Percentiles rank a stretch among this genome's conserved stretches.
Evolutionary conservation across 2,329 filamentous ascomycete genomes (phyloP).

Genomic region (Talaromyces islandicus): DNA sequence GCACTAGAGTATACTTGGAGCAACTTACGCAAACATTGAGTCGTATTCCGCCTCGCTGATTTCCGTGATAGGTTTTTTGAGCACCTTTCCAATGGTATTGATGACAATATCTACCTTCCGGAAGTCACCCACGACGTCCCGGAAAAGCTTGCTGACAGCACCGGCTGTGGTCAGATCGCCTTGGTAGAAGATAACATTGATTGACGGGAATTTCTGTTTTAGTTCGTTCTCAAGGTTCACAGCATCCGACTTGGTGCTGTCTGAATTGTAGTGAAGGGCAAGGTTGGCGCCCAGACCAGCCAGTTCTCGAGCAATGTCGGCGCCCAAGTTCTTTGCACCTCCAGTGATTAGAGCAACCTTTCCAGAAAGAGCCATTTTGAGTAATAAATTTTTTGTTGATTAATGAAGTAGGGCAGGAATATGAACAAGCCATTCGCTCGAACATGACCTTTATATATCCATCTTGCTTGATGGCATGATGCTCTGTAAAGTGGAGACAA

Average conservation of each 20-base stretch:
- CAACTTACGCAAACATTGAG: constrained; percentile 40
- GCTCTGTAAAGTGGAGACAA: too few relatives aligned
- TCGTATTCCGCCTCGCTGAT: constrained; percentile 44
- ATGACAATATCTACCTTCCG: constrained; percentile 45
- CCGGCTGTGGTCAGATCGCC: constrained; percentile 39
- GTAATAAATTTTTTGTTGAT: too few relatives aligned
- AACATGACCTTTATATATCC: too few relatives aligned
- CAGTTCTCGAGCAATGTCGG: constrained; percentile 32
- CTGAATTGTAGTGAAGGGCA: constrained; percentile 38
- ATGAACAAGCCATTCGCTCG: too few relatives aligned
- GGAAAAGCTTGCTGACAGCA: constrained; percentile 37
- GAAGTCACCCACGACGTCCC: constrained; percentile 35
- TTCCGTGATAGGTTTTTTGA: constrained; percentile 42
- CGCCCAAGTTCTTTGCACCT: constrained; percentile 39
- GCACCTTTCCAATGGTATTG: constrained; percentile 47
- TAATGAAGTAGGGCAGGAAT: too few relatives aligned
- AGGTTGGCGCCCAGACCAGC: constrained; percentile 30
- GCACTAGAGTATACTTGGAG: too few relatives aligned
- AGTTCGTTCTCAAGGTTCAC: constrained; percentile 31
- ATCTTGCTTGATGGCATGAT: too few relatives aligned
- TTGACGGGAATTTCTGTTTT: constrained; percentile 22
- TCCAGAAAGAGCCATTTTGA: too few relatives aligned
- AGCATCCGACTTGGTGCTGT: constrained; percentile 32
- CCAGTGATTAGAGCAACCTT: constrained; percentile 35
- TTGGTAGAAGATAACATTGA: constrained; percentile 37